Base-by-base conservation (phyloP, 2,329 filamentous ascomycete species). In the Drechslera avenae region DNA sequence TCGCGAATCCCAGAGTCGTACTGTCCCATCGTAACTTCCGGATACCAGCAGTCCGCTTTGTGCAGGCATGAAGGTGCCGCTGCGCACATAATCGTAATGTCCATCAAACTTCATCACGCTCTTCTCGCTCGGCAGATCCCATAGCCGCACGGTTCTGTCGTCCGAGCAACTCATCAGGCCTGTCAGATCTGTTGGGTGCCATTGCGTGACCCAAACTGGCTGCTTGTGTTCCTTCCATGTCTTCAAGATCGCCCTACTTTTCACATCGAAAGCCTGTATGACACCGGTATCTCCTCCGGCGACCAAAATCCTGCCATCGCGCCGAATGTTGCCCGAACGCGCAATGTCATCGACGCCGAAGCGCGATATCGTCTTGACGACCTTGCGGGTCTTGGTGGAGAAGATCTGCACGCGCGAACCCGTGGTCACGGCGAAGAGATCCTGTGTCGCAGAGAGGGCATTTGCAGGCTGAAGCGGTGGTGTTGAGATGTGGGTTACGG, bases 221-320 rank as follows among this genome's bases (percentile, higher is more conserved):
- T 96, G 92, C 77, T 91, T 92, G 78, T 97, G 93, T 63, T 92
- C 86, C 58, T 87, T 86, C 93, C 94, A 99, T 43, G 93, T 97
- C 79, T 94, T 93, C 64, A 99, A 78, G 60, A 99, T 96, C 3
- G 91, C 91, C 57, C 94, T 84, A 50, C 91, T 93, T 70, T 83
- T 86, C 43, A 96, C 86, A 69, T 99, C 94, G 69, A 97, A 99
- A 10, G 97, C 91, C 75, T 99, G 95, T 61, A 99, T 90, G 56
- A 88, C 86, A 50, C 95, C 95, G 33, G 86, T 88, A 71, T 97
- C 93, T 63, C 97, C 93, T 65, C 93, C 93, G 26, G 93, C 91
- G 30, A 95, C 88, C 63, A 99, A 77, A 50, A 99, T 89, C 55
- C 91, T 85, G 33, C 92, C 93, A 77, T 99, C 94, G 48, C 86